A percentile compares a stretch with the other conserved stretches of the same genome.
phyloP scores from a whole-genome alignment of 139 green algal species.

The Coelastrella sp. region DNA sequence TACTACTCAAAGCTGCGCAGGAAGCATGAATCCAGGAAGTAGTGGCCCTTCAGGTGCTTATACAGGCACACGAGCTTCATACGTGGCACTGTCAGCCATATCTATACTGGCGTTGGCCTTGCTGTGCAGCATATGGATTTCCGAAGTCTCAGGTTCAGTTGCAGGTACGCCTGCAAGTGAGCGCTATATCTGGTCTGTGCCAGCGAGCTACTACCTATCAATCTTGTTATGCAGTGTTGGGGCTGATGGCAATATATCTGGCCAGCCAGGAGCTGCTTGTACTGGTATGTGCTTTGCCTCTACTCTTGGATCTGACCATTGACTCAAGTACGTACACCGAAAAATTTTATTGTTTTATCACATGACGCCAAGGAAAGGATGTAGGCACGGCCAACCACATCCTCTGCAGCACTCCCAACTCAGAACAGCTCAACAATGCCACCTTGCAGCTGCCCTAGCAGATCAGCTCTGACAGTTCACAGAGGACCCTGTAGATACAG shows the following conservation, averaged over 20 bases:
- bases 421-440: no score
- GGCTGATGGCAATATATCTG: constrained; percentile 39
- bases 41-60: background rate
- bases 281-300: constrained; percentile 9
- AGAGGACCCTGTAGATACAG: no score
- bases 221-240: constrained; percentile 5
- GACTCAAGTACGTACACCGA: no score
- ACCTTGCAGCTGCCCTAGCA: no score
- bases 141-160: background rate
- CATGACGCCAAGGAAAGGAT: background rate
- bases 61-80: constrained; percentile 28
- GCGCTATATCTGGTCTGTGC: no score
- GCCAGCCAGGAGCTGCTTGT: constrained; percentile 37
- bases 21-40: background rate
- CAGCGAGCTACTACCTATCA: no score
- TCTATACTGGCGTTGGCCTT: constrained; percentile 32
- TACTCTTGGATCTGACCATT: no score
- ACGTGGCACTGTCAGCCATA: constrained; percentile 43
- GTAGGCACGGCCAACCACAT: no score
- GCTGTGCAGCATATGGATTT: constrained; percentile 40
- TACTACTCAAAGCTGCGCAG: background rate
- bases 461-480: no score
- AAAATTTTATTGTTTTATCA: background rate
- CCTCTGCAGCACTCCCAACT: no score
- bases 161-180: background rate